Conservation (phyloP, 2,329 filamentous ascomycete species). For the Sporothrix brasiliensis region DNA sequence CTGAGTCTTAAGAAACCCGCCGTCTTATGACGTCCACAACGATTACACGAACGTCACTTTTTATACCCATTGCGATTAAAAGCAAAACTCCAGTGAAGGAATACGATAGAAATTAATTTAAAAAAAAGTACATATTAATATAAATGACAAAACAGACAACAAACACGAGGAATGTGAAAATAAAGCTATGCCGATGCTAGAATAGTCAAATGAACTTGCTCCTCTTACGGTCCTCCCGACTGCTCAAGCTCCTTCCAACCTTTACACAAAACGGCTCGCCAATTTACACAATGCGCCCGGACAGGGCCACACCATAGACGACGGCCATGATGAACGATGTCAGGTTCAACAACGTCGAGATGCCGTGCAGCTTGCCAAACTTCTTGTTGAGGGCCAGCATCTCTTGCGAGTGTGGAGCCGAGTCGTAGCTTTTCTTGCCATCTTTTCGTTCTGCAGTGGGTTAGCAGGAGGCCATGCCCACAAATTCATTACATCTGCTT, state of each 20-base stretch:
- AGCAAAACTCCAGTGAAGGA: not conserved
- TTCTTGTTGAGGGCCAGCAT: slow-evolving; percentile 79
- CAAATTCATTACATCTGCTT: no score
- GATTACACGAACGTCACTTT: slow-evolving; percentile 1
- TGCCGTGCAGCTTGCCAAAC: slow-evolving; percentile 78
- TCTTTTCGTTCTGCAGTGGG: slow-evolving; percentile 70
- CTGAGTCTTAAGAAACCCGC: not conserved
- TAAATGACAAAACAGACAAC: not conserved
- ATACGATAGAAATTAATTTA: not conserved
- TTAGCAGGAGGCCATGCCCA: not conserved
- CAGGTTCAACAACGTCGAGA: slow-evolving; percentile 79
- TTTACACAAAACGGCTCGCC: no score
- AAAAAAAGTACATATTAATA: not conserved
- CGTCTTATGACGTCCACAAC: not conserved
- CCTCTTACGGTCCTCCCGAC: no score
- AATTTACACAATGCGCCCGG: slow-evolving; percentile 58
- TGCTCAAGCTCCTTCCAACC: no score
- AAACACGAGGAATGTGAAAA: not conserved
- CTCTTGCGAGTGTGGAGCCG: slow-evolving; percentile 76
- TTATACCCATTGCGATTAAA: slow-evolving; percentile 1
- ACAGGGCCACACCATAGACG: slow-evolving; percentile 77
- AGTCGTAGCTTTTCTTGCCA: slow-evolving; percentile 83
- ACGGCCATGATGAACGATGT: slow-evolving; percentile 68
- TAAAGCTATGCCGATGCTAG: slow-evolving; percentile 7
- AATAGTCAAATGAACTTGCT: no score